These are phyloP conservation scores for Pythium oligandrum DNA, from an alignment of 352 stramenopile genomes.

Conservation along the genomic window DNA sequence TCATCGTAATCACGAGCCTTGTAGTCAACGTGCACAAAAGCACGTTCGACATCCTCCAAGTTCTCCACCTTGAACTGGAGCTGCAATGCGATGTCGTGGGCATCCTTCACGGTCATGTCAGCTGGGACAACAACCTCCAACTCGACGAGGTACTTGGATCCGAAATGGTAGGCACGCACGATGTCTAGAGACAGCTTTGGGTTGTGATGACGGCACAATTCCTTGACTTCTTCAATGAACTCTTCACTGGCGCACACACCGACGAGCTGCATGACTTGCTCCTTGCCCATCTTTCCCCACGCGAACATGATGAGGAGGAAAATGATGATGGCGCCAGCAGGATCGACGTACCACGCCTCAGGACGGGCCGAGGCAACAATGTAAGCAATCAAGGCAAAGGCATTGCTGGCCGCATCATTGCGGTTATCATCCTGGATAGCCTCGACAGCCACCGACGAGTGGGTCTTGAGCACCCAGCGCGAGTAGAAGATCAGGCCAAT, in stretches of 20 bases:
- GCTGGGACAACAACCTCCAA: constrained; percentile 90
- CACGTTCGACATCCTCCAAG: constrained; percentile 83
- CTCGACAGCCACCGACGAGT: constrained; percentile 41
- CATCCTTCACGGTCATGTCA: constrained; percentile 87
- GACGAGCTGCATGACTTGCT: constrained; percentile 87
- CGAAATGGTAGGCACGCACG: constrained; percentile 91
- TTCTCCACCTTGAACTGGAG: constrained; percentile 92
- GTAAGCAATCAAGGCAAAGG: constrained; percentile 80
- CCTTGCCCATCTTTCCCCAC: constrained; percentile 89
- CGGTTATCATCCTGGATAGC: constrained; percentile 90
- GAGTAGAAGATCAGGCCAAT: constrained; percentile 66
- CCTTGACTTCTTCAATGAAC: constrained; percentile 87
- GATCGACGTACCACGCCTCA: constrained; percentile 87
- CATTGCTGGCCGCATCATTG: constrained; percentile 93
- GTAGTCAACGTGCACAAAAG: constrained; percentile 92
- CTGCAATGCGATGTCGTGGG: constrained; percentile 92
- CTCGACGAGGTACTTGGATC: constrained; percentile 92
- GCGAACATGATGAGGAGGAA: constrained; percentile 92
- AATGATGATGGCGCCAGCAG: constrained; percentile 90
- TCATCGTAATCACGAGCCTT: constrained; percentile 32
- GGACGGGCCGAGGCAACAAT: constrained; percentile 39
- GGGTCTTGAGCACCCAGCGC: constrained; percentile 44
- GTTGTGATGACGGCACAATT: constrained; percentile 75
- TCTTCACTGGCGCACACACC: constrained; percentile 64
- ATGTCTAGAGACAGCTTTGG: constrained; percentile 84